Evolutionary conservation across 371 early-diverging fungal species (phyloP).

Genomic region (Mucor indicus): DNA sequence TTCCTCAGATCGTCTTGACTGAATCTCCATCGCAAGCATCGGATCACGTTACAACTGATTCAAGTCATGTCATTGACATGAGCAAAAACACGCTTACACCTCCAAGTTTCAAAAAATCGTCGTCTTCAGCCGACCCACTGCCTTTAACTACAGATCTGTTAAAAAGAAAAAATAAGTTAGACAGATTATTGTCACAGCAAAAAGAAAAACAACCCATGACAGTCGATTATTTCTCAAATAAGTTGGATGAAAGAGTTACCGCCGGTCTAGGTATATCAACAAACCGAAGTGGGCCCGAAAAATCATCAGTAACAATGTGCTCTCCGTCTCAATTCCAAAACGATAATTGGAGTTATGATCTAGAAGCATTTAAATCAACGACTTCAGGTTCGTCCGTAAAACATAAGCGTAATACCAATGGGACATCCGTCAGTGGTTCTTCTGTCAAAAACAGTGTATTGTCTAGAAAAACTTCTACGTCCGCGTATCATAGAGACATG

Average conservation of each 20-base stretch:
- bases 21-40: constrained; percentile 8
- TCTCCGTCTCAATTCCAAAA: background rate
- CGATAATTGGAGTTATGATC: constrained; percentile 18
- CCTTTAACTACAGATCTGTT: constrained; percentile 44
- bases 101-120: too few species aligned
- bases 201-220: constrained; percentile 2
- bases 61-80: too few species aligned
- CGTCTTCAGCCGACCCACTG: constrained; percentile 14
- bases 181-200: constrained; percentile 24
- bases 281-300: constrained; percentile 17
- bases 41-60: background rate
- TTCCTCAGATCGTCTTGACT: constrained; percentile 43
- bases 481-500: too few species aligned
- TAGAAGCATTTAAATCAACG: too few species aligned
- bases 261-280: constrained; percentile 32
- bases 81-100: too few species aligned
- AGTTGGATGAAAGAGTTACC: constrained; percentile 32
- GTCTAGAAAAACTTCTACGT: too few species aligned
- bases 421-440: constrained; percentile 21
- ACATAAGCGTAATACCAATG: background rate
- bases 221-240: background rate
- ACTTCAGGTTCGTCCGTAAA: too few species aligned
- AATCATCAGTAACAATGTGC: too few species aligned
- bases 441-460: constrained; percentile 20
- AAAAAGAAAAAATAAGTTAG: constrained; percentile 39